phyloP scores from a whole-genome alignment of 1,284 basidiomycete genomes.

The Puccinia coronata region DNA sequence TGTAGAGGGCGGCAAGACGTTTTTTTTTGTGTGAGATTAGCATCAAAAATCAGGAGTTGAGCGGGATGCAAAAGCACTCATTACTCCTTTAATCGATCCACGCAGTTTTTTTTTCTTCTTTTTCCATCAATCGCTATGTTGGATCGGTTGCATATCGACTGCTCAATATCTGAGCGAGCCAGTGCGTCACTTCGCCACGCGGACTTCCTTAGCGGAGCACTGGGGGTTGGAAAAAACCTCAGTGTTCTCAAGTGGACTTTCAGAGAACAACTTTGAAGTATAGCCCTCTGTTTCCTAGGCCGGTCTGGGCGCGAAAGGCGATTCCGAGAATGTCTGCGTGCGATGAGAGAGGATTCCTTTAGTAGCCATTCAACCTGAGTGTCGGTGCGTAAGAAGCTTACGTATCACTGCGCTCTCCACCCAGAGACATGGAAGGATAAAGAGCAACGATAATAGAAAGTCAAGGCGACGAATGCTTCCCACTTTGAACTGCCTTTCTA shows the following conservation, averaged over 20 bases:
- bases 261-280: slow-evolving; percentile 6
- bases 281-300: too few relatives aligned
- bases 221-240: background rate
- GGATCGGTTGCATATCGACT: background rate
- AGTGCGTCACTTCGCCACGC: background rate
- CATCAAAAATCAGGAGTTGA: too few relatives aligned
- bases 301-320: too few relatives aligned
- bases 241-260: background rate
- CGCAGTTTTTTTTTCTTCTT: too few relatives aligned
- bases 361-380: background rate
- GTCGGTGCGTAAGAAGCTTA: background rate
- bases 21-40: too few relatives aligned
- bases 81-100: too few relatives aligned
- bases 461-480: background rate
- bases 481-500: background rate
- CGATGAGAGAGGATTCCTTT: background rate
- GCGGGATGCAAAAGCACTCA: too few relatives aligned
- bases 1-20: too few relatives aligned
- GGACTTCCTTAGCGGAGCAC: background rate
- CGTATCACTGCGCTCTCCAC: background rate
- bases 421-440: background rate
- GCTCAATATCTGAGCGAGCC: background rate
- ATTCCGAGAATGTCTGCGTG: background rate
- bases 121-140: too few relatives aligned
- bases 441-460: background rate